Conservation (phyloP, 768 basidiomycete genomes). For the Calvatia gigantea region DNA sequence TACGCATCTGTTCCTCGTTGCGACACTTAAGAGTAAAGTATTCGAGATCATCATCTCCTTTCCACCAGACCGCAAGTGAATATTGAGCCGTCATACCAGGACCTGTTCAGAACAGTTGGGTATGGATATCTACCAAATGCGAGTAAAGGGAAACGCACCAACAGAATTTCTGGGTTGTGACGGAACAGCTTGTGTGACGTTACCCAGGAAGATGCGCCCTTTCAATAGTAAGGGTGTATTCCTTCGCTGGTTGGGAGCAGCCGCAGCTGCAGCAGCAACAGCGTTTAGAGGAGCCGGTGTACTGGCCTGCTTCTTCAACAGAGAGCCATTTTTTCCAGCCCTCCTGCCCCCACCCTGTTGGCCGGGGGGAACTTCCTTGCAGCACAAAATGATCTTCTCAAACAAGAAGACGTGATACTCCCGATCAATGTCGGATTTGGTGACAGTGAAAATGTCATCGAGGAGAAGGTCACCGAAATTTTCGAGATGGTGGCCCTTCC, state of each 20-base stretch:
- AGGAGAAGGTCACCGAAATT: constrained; percentile 93
- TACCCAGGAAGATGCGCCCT: constrained; percentile 95
- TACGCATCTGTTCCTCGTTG: constrained; percentile 85
- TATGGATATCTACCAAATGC: neutral
- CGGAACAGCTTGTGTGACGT: constrained; percentile 81
- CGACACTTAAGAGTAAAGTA: constrained; percentile 93
- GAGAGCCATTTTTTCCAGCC: constrained; percentile 78
- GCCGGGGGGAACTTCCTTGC: constrained; percentile 81
- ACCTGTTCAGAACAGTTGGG: constrained; percentile 27
- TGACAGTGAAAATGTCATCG: constrained; percentile 94
- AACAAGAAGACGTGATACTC: constrained; percentile 99
- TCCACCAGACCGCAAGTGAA: constrained; percentile 91
- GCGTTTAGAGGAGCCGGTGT: constrained; percentile 41
- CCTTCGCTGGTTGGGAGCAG: constrained; percentile 58
- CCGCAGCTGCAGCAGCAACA: constrained; percentile 42
- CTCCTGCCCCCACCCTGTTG: constrained; percentile 51
- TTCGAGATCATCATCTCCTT: constrained; percentile 89
- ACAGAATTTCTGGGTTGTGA: constrained; percentile 52
- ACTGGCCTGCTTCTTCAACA: constrained; percentile 78
- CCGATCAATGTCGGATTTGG: constrained; percentile 92
- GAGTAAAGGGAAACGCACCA: constrained; percentile 41
- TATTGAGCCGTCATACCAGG: constrained; percentile 55
- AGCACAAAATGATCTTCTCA: constrained; percentile 98
- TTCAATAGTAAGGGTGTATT: constrained; percentile 85
- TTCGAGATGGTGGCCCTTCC: constrained; percentile 96